Base-by-base conservation (phyloP, 2,329 filamentous ascomycete species). In the Talaromyces sp. region DNA sequence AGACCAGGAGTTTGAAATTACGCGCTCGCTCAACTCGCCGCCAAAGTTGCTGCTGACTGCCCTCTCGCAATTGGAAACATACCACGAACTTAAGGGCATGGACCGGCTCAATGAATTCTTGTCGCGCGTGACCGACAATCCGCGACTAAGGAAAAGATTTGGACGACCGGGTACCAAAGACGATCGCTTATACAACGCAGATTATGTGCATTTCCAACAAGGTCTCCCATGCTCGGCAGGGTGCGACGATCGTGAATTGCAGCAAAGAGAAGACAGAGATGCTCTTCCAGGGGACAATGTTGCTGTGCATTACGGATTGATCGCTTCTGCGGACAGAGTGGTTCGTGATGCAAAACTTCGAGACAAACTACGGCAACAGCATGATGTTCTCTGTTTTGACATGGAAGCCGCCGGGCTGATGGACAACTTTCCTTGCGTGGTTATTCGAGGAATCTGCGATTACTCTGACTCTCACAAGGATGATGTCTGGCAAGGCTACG, bases 391-490 rank as follows among this genome's bases (percentile, higher is more conserved):
- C 6, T 56, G 54, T 19, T 41, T 56, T n/a, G 35, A 56, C 2
- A 56, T 46, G 54, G 54, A 56, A 27, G 35, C 54, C 5, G 54
- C 54, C 2, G 35, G 35, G 12, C 24, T 56, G 0, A 56, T 29
- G 54, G 27, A 56, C 24, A 41, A 43, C 35, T 43, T 46, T 29
- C 54, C 32, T n/a, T 56, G 54, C 14, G 11, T 56, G 21, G 54
- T 56, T n/a, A 56, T 56, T 41, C 54, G 54, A 3, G 54, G 54
- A 10, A 56, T 56, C 19, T 55, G 53, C 21, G 32, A 55, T n/a
- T 55, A 55, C 38, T 21, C 53, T 8, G 53, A 55, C 19, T 27
- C 53, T 11, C 53, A 55, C 31, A 55, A 55, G n/a, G 38, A 41
- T 43, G 19, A 55, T 21, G 17, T 41, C 11, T 55, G 35, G 53